Conservation (phyloP, 768 basidiomycete genomes). For the Pleurotus giganteus region DNA sequence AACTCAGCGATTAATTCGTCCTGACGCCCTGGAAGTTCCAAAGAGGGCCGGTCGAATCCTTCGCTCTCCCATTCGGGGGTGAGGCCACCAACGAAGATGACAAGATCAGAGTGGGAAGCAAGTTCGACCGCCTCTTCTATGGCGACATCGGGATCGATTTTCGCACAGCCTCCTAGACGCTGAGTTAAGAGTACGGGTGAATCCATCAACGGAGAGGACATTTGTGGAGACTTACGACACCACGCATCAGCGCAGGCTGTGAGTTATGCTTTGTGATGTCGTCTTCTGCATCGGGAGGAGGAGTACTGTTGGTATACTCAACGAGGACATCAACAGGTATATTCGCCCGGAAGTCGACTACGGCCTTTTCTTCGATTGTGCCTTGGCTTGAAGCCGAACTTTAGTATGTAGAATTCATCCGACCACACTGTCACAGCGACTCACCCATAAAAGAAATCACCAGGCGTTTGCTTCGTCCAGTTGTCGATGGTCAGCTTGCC, state of each 20-base stretch:
- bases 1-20: conserved; percentile 57
- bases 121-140: conserved; percentile 55
- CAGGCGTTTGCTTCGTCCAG: conserved; percentile 65
- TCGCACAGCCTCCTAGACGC: conserved; percentile 65
- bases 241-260: conserved; percentile 68
- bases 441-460: conserved; percentile 71
- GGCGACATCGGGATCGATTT: conserved; percentile 54
- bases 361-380: conserved; percentile 60
- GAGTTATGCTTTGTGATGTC: conserved; percentile 42
- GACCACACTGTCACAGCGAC: conserved; percentile 12
- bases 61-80: conserved; percentile 77
- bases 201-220: neutral
- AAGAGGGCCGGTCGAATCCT: conserved; percentile 65
- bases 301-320: conserved; percentile 63
- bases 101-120: conserved; percentile 53
- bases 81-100: conserved; percentile 57
- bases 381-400: conserved; percentile 43
- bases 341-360: conserved; percentile 42
- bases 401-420: neutral
- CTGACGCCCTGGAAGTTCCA: conserved; percentile 57
- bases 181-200: neutral
- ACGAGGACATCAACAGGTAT: conserved; percentile 51
- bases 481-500: conserved; percentile 64
- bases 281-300: conserved; percentile 40
- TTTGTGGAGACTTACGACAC: conserved; percentile 44